Evolutionary conservation across 176 grass and related monocot genomes (phyloP).

Genomic region (Lolium multiflorum): DNA sequence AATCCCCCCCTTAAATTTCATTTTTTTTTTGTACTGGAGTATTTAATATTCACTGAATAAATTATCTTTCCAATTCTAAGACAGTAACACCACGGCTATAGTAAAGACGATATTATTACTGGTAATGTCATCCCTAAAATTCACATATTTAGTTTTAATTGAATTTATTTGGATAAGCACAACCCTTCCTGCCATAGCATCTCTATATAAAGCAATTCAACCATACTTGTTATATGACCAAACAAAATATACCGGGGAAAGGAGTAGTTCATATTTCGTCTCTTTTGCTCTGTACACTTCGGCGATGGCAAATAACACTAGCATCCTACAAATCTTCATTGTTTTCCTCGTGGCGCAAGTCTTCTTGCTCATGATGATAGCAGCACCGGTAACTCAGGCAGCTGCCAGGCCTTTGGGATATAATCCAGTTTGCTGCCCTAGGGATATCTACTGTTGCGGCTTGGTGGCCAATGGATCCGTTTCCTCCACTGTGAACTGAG

Average conservation of each 20-base stretch:
- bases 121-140: not conserved
- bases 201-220: not conserved
- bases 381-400: not conserved
- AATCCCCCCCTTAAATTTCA: not conserved
- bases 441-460: not conserved
- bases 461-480: not conserved
- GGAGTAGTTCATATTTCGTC: not conserved
- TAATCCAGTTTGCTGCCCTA: not conserved
- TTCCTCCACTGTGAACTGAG: not conserved
- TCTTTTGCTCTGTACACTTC: not conserved
- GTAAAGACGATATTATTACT: not conserved
- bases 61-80: not conserved
- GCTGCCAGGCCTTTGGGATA: conserved; percentile 1
- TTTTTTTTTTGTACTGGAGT: not conserved
- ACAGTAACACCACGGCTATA: not conserved
- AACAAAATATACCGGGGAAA: not conserved
- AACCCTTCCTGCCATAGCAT: not conserved
- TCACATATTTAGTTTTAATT: not conserved
- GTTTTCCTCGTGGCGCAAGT: not conserved
- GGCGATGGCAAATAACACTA: not conserved
- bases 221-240: not conserved
- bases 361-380: not conserved
- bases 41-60: not conserved
- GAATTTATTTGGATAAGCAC: conserved; percentile 1
- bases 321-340: not conserved